Evolutionary conservation across 2,329 filamentous ascomycete species (phyloP).

Genomic region (Aspergillus sclerotialis): DNA sequence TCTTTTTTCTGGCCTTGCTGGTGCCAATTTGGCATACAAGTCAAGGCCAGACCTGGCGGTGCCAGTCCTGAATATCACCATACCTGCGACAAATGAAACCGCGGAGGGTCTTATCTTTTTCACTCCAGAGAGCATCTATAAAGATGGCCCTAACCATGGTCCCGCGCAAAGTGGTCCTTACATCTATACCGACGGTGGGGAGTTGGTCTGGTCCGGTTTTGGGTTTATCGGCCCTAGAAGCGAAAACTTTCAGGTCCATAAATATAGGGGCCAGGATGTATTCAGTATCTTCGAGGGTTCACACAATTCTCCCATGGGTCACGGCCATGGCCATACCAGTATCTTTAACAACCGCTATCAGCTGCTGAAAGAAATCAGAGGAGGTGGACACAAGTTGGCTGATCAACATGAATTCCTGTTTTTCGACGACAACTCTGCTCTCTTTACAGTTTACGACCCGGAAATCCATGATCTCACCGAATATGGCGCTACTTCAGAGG

Average conservation of each 20-base stretch:
- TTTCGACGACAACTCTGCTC: conserved; percentile 45
- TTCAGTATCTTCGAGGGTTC: conserved; percentile 50
- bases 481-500: conserved; percentile 41
- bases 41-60: conserved; percentile 43
- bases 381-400: conserved; percentile 40
- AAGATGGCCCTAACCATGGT: conserved; percentile 12
- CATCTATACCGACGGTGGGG: conserved; percentile 49
- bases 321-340: conserved; percentile 49
- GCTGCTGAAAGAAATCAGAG: conserved; percentile 47
- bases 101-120: conserved; percentile 34
- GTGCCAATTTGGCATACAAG: conserved; percentile 44
- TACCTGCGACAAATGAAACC: conserved; percentile 26
- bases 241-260: conserved; percentile 45
- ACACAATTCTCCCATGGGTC: conserved; percentile 46
- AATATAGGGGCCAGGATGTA: conserved; percentile 47
- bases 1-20: too few species aligned
- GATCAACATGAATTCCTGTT: conserved; percentile 53
- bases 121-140: conserved; percentile 29
- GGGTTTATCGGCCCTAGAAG: conserved; percentile 47
- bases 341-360: conserved; percentile 51
- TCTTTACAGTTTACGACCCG: conserved; percentile 50
- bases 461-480: conserved; percentile 38
- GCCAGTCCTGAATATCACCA: conserved; percentile 35
- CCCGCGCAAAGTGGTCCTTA: conserved; percentile 50
- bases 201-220: conserved; percentile 53